These are phyloP conservation scores for Vigna hirtella DNA, from an alignment of 306 rosid genomes.

Conservation along the genomic window DNA sequence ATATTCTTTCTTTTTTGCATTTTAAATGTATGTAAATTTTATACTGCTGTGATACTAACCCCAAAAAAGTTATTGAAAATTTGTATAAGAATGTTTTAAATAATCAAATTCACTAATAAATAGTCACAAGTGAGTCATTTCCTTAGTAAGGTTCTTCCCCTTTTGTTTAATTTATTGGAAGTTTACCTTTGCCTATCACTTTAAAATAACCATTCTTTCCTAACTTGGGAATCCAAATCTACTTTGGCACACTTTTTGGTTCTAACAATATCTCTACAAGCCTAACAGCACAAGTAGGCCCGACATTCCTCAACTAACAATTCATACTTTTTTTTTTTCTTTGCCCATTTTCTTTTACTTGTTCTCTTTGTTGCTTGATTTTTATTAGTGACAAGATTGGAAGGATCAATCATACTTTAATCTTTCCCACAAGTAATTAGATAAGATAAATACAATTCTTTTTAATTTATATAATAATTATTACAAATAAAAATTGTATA, in stretches of 20 bases:
- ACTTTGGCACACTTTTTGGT: constrained; percentile 44
- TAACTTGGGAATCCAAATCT: constrained; percentile 52
- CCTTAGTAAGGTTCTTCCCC: not conserved
- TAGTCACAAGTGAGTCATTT: not conserved
- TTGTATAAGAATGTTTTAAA: too few relatives aligned
- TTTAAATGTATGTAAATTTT: not conserved
- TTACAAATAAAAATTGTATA: too few relatives aligned
- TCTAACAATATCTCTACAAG: constrained; percentile 41
- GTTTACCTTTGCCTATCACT: constrained; percentile 39
- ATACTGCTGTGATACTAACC: not conserved
- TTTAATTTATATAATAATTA: not conserved
- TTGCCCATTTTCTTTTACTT: constrained; percentile 19
- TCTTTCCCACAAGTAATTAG: not conserved
- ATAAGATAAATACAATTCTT: not conserved
- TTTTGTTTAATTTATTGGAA: constrained; percentile 31
- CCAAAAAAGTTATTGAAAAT: too few relatives aligned
- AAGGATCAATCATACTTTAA: constrained; percentile 9
- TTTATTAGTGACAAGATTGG: constrained; percentile 36
- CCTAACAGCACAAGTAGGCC: constrained; percentile 39
- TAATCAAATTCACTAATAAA: too few relatives aligned
- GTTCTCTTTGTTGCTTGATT: constrained; percentile 33
- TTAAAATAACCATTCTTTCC: constrained; percentile 32
- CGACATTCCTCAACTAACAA: constrained; percentile 36
- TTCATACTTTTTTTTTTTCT: constrained; percentile 28
- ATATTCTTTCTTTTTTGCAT: too few relatives aligned